phyloP scores from a whole-genome alignment of 495 filamentous ascomycete genomes.

The Penicillium flavigenum region DNA sequence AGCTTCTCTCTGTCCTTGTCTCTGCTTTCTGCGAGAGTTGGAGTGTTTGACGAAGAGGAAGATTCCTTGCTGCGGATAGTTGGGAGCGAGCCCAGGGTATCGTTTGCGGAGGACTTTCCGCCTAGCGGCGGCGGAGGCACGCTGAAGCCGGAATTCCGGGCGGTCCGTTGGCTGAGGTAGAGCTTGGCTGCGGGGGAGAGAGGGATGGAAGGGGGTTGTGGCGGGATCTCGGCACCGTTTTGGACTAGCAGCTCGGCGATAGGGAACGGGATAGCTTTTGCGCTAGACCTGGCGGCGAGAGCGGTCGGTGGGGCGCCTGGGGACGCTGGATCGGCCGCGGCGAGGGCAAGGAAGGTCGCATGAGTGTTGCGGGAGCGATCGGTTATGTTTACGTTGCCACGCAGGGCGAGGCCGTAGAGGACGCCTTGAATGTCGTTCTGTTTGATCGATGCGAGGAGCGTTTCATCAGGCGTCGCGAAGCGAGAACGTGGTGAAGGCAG shows the following conservation, averaged over 20 bases:
- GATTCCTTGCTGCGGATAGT: conserved; percentile 41
- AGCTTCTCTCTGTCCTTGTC: conserved; percentile 52
- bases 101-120: conserved; percentile 29
- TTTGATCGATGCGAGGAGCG: conserved; percentile 89
- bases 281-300: conserved; percentile 33
- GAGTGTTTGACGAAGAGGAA: conserved; percentile 28
- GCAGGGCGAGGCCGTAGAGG: conserved; percentile 84
- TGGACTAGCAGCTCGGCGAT: conserved; percentile 90
- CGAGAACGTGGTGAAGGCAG: conserved; percentile 73
- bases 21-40: conserved; percentile 37
- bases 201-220: conserved; percentile 68
- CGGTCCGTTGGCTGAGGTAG: conserved; percentile 82
- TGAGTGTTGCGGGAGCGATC: conserved; percentile 89
- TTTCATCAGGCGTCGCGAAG: conserved; percentile 81
- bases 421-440: conserved; percentile 89
- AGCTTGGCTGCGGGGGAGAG: conserved; percentile 72
- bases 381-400: conserved; percentile 80
- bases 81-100: conserved; percentile 49
- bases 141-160: conserved; percentile 34
- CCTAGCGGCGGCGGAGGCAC: conserved; percentile 22
- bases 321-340: conserved; percentile 86
- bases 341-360: conserved; percentile 84
- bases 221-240: conserved; percentile 87
- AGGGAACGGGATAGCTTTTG: conserved; percentile 64
- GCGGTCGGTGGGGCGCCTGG: conserved; percentile 53